Evolutionary conservation across 768 basidiomycete genomes (phyloP).

Genomic region (Lentinus tigrinus): DNA sequence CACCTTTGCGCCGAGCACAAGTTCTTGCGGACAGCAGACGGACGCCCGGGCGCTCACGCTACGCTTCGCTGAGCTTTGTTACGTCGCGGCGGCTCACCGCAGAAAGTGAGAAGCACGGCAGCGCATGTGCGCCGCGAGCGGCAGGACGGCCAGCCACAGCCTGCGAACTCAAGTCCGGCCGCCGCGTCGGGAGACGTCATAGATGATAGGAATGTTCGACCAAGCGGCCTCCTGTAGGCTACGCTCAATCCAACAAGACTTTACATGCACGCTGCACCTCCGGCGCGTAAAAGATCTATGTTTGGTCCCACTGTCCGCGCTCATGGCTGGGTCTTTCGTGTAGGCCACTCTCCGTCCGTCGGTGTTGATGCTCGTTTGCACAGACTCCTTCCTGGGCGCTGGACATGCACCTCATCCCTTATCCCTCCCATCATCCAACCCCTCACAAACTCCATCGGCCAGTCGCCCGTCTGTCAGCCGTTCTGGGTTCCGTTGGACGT

Average conservation of each 20-base stretch:
- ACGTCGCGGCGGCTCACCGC: constrained; percentile 3
- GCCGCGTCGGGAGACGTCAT: not conserved
- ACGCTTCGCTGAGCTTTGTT: constrained; percentile 2
- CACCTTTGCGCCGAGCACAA: not conserved
- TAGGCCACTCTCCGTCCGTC: not conserved
- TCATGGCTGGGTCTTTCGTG: no score
- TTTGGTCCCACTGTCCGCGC: no score
- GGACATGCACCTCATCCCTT: not conserved
- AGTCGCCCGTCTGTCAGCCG: no score
- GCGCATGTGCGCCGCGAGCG: no score
- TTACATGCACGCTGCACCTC: not conserved
- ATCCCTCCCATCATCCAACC: not conserved
- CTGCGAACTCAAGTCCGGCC: not conserved
- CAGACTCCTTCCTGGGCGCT: not conserved
- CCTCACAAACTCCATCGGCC: not conserved
- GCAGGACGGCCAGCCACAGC: not conserved
- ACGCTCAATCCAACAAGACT: not conserved
- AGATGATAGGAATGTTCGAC: not conserved
- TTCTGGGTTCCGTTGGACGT: not conserved
- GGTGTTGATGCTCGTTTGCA: not conserved
- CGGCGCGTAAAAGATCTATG: no score
- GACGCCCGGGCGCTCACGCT: constrained; percentile 5
- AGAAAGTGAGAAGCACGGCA: constrained; percentile 7
- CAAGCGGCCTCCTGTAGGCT: not conserved
- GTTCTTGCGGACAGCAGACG: constrained; percentile 7